Percentiles rank a stretch among this genome's conserved stretches.
Evolutionary conservation across 768 basidiomycete genomes (phyloP).

Genomic region (Boletus insuetus): DNA sequence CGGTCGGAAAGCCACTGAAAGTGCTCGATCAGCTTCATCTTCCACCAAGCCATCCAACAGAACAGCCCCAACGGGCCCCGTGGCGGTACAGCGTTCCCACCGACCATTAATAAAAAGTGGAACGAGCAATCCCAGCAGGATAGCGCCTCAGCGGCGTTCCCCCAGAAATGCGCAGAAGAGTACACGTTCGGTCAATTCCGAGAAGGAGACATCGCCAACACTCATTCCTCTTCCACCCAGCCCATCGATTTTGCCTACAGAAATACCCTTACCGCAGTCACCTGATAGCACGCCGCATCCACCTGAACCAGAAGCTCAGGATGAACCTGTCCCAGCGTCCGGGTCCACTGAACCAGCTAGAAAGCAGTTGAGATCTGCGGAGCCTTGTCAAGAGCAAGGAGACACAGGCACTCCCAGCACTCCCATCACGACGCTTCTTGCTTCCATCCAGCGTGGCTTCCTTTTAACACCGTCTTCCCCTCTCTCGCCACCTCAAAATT

Average conservation of each 20-base stretch:
- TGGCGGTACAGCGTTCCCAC: slow-evolving; percentile 5
- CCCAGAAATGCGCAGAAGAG: slow-evolving; percentile 4
- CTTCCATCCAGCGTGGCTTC: slow-evolving; percentile 65
- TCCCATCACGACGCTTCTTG: slow-evolving; percentile 63
- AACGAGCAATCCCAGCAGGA: neutral
- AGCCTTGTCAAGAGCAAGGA: neutral
- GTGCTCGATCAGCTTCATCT: neutral
- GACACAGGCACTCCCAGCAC: slow-evolving; percentile 39
- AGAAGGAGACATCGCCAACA: slow-evolving; percentile 15
- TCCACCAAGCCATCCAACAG: slow-evolving; percentile 10
- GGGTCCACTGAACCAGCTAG: neutral
- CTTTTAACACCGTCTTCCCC: slow-evolving; percentile 62
- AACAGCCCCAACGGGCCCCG: neutral
- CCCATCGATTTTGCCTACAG: slow-evolving; percentile 17
- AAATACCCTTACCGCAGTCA: slow-evolving; percentile 22
- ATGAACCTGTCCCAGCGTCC: neutral
- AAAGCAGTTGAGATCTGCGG: neutral
- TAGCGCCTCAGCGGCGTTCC: slow-evolving; percentile 9
- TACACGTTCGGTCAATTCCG: slow-evolving; percentile 10
- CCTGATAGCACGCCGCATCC: slow-evolving; percentile 7
- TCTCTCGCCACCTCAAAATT: slow-evolving; percentile 54
- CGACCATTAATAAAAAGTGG: slow-evolving; percentile 11
- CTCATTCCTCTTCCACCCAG: slow-evolving; percentile 21
- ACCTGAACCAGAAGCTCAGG: slow-evolving; percentile 1
- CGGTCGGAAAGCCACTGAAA: slow-evolving; percentile 9